phyloP scores from a whole-genome alignment of 345 rosid genomes.

The Melaleuca quinquenervia region DNA sequence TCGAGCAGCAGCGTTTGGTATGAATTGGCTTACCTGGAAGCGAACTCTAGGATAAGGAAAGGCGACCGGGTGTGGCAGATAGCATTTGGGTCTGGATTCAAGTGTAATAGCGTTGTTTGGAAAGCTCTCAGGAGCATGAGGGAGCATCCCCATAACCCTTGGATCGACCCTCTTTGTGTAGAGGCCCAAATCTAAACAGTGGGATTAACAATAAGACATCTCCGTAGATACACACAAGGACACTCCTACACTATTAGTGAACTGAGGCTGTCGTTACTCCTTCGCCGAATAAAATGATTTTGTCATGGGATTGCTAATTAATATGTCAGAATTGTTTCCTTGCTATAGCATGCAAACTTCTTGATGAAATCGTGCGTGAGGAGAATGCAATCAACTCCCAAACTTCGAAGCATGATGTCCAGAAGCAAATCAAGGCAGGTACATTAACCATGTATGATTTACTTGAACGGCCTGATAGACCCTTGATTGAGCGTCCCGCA shows the following conservation, averaged over 20 bases:
- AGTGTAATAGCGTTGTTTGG: slow-evolving; percentile 68
- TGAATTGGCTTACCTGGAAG: slow-evolving; percentile 60
- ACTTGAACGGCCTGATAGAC: not conserved
- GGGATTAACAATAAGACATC: not conserved
- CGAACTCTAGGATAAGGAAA: slow-evolving; percentile 26
- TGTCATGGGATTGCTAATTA: not conserved
- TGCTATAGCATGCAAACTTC: not conserved
- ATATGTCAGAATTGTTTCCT: not conserved
- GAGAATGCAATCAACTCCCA: not conserved
- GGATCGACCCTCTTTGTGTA: slow-evolving; percentile 15
- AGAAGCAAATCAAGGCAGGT: not conserved
- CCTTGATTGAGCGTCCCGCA: not conserved
- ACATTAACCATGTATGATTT: not conserved
- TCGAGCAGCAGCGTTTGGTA: slow-evolving; percentile 74
- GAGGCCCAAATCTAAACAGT: not conserved
- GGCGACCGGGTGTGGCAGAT: slow-evolving; percentile 56
- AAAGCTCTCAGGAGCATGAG: slow-evolving; percentile 30
- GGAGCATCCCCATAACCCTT: slow-evolving; percentile 32
- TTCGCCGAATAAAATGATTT: not conserved
- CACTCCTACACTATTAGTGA: not conserved
- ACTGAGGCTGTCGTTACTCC: not conserved
- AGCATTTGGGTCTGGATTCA: slow-evolving; percentile 60
- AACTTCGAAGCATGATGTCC: not conserved
- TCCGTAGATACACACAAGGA: not conserved
- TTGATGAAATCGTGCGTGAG: not conserved